Evolutionary conservation across 371 early-diverging fungal species (phyloP), one percentile per base, ranked within the genome.

Genomic region (Coemansia sp.): DNA sequence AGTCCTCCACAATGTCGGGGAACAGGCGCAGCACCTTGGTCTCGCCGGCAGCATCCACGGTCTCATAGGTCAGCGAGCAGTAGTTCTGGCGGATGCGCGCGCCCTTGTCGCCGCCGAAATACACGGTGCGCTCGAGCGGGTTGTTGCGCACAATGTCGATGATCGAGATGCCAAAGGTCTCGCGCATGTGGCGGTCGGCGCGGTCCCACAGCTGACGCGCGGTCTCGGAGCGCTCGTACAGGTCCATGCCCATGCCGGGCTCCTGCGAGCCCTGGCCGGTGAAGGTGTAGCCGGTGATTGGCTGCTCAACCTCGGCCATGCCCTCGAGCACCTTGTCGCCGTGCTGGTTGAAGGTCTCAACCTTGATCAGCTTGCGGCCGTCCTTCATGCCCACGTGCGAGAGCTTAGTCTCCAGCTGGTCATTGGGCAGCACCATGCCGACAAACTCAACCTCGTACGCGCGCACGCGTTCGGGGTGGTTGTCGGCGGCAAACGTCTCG

Each of bases 261-360:
- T 97, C 95, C 81, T 97, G 97, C 57, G 97, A 95, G 77, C 97
- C 97, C 76, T 97, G 97, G 58, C 97, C 97, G 57, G 97, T 97
- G 78, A 97, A 97, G 34, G 95, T 94, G 70, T 93, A 97, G 61
- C 93, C 90, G 50, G 94, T 93, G 55, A 87, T 82, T 39, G 94
- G 92, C 79, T 97, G 97, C 57, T 94, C 94, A 33, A 97, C 94
- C 80, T 95, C 93, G 55, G 97, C 95, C 50, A 88, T 88, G 59
- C 97, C 97, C 68, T 85, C 89, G 36, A 97, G 84, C 34, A 97
- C 92, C 82, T 90, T 90, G 55, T 81, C 85, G 60, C 91, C 91
- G 63, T 88, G 86, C 79, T 93, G 90, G 81, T 94, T 94, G 79
- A 88, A 71, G 38, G 95, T 95, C 66, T 91, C 91, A 48, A 95